phyloP scores from a whole-genome alignment of 2,329 filamentous ascomycete genomes.

The Orbilia ellipsospora region DNA sequence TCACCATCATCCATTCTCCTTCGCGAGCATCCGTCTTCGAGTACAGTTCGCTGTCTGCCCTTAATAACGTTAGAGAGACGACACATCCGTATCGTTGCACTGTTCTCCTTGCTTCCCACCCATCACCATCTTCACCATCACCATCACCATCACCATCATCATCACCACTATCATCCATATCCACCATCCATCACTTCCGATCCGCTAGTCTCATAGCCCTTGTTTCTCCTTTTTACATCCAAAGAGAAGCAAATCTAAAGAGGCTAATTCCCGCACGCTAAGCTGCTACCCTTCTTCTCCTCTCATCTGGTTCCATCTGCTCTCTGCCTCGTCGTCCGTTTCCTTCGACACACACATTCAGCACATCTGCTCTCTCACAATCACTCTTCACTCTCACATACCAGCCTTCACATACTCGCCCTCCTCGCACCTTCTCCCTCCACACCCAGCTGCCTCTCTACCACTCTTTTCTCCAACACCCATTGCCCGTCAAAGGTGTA shows the following conservation, averaged over 20 bases:
- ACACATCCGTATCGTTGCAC: slow-evolving; percentile 35
- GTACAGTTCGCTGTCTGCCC: slow-evolving; percentile 29
- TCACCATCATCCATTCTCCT: slow-evolving; percentile 9
- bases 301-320: slow-evolving; percentile 34
- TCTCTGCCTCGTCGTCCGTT: slow-evolving; percentile 3
- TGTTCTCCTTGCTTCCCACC: slow-evolving; percentile 48
- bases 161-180: slow-evolving; percentile 22
- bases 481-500: slow-evolving; percentile 56
- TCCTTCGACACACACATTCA: slow-evolving; percentile 37
- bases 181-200: neutral
- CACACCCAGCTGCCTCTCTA: slow-evolving; percentile 28
- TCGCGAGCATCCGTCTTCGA: slow-evolving; percentile 18
- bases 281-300: no score
- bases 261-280: no score
- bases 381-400: slow-evolving; percentile 2
- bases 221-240: no score
- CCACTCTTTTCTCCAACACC: slow-evolving; percentile 55
- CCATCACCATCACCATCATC: slow-evolving; percentile 22
- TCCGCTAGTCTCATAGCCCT: no score
- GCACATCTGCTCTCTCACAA: slow-evolving; percentile 3
- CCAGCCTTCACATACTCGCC: slow-evolving; percentile 6
- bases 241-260: no score
- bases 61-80: slow-evolving; percentile 37
- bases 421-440: neutral
- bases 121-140: slow-evolving; percentile 44